These are phyloP conservation scores for Thymus mandschuricus DNA, from an alignment of 257 asterid genomes.

Conservation along the genomic window DNA sequence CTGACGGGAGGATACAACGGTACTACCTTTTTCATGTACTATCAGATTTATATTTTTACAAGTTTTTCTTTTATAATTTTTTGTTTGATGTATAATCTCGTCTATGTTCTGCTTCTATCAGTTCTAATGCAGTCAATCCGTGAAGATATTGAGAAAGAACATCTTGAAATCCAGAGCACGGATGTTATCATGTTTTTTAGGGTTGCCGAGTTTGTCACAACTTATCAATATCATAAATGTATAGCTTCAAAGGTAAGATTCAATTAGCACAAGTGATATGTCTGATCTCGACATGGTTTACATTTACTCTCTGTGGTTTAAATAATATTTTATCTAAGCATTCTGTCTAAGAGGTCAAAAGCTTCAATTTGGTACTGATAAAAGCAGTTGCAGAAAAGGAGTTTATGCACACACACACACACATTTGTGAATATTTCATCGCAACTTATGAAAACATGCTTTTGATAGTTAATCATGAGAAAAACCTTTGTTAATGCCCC, in stretches of 20 bases:
- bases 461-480: background rate
- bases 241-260: slow-evolving; percentile 56
- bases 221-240: slow-evolving; percentile 84
- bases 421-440: background rate
- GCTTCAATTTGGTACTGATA: background rate
- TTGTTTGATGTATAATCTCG: slow-evolving; percentile 32
- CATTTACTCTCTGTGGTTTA: slow-evolving; percentile 7
- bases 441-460: slow-evolving; percentile 7
- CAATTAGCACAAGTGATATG: slow-evolving; percentile 8
- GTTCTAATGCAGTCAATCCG: slow-evolving; percentile 85
- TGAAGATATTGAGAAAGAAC: slow-evolving; percentile 86
- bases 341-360: background rate
- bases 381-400: background rate
- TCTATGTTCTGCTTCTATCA: slow-evolving; percentile 36
- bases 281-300: slow-evolving; percentile 10
- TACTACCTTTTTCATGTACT: slow-evolving; percentile 35
- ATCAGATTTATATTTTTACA: background rate
- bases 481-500: background rate
- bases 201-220: slow-evolving; percentile 79
- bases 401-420: background rate
- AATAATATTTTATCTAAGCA: background rate
- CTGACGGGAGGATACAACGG: slow-evolving; percentile 90
- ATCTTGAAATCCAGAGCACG: slow-evolving; percentile 65
- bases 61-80: slow-evolving; percentile 23
- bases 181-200: slow-evolving; percentile 76